Evolutionary conservation across 805 yeast species (phyloP).

Genomic region (Scheffersomyces lignosus): DNA sequence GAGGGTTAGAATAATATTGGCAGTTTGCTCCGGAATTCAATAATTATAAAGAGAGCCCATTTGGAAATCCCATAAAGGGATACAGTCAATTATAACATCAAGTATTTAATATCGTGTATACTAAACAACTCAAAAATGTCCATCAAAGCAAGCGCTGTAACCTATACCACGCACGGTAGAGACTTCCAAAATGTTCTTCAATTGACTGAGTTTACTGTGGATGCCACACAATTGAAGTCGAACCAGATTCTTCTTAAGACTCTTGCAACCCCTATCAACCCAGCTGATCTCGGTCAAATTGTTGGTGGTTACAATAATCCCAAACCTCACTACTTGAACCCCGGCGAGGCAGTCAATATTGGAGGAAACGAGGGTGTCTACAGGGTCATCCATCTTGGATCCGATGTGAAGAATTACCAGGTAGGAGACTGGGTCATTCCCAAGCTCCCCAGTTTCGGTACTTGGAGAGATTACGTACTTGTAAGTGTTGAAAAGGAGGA

Average conservation of each 20-base stretch:
- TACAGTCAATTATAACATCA: too few species aligned
- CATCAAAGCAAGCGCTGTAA: constrained; percentile 25
- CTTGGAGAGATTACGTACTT: constrained; percentile 24
- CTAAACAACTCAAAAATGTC: too few species aligned
- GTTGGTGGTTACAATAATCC: constrained; percentile 81
- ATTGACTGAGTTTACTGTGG: constrained; percentile 21
- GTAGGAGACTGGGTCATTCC: constrained; percentile 21
- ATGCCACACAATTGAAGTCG: constrained; percentile 15
- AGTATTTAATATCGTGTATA: too few species aligned
- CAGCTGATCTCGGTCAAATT: constrained; percentile 83
- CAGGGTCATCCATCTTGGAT: constrained; percentile 16
- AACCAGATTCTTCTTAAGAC: constrained; percentile 60
- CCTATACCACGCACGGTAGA: constrained; percentile 19
- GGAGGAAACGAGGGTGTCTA: constrained; percentile 25
- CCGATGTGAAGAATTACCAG: constrained; percentile 10
- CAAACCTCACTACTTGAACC: background rate
- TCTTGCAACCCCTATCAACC: constrained; percentile 84
- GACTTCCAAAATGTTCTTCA: constrained; percentile 19
- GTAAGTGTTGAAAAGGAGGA: constrained; percentile 3
- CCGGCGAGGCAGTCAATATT: constrained; percentile 3
- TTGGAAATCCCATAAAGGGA: too few species aligned
- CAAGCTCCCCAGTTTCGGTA: constrained; percentile 18
- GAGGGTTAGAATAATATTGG: too few species aligned
- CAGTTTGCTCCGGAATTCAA: too few species aligned
- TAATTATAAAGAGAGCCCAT: too few species aligned